A percentile compares a stretch with the other conserved stretches of the same genome.
Evolutionary conservation across 1,284 basidiomycete species (phyloP).

Genomic region (Golubevia sp.): DNA sequence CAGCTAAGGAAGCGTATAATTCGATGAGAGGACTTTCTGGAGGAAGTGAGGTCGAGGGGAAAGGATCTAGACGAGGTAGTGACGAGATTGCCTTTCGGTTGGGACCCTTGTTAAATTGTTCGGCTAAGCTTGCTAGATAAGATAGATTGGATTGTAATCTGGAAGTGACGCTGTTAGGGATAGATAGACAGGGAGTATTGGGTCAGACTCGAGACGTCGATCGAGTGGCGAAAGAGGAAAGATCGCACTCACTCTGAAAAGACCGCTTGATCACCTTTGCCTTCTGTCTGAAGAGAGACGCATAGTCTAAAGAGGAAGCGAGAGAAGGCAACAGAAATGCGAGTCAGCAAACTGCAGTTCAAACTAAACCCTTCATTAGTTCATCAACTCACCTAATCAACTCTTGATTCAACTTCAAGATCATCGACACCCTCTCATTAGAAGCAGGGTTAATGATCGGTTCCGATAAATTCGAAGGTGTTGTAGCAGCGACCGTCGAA

Average conservation of each 20-base stretch:
- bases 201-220: too few relatives aligned
- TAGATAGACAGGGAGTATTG: not conserved
- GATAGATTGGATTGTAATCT: slow-evolving; percentile 33
- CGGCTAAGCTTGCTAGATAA: slow-evolving; percentile 35
- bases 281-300: slow-evolving; percentile 24
- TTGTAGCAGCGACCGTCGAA: not conserved
- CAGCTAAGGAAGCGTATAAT: slow-evolving; percentile 20
- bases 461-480: not conserved
- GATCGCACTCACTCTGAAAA: slow-evolving; percentile 20
- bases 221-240: too few relatives aligned
- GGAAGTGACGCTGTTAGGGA: slow-evolving; percentile 15
- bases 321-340: not conserved
- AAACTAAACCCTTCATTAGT: not conserved
- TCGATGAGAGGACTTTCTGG: slow-evolving; percentile 20
- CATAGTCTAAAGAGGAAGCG: slow-evolving; percentile 20
- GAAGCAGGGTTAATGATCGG: not conserved
- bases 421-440: slow-evolving; percentile 23
- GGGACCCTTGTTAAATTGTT: slow-evolving; percentile 4
- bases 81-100: slow-evolving; percentile 9
- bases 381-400: slow-evolving; percentile 20
- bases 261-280: slow-evolving; percentile 17
- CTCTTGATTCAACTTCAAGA: slow-evolving; percentile 46
- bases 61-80: slow-evolving; percentile 17
- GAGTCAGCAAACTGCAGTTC: too few relatives aligned
- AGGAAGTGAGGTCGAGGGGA: slow-evolving; percentile 21